Evolutionary conservation across 2,329 filamentous ascomycete genomes (phyloP).

Genomic region (Cladorrhinum sp.): DNA sequence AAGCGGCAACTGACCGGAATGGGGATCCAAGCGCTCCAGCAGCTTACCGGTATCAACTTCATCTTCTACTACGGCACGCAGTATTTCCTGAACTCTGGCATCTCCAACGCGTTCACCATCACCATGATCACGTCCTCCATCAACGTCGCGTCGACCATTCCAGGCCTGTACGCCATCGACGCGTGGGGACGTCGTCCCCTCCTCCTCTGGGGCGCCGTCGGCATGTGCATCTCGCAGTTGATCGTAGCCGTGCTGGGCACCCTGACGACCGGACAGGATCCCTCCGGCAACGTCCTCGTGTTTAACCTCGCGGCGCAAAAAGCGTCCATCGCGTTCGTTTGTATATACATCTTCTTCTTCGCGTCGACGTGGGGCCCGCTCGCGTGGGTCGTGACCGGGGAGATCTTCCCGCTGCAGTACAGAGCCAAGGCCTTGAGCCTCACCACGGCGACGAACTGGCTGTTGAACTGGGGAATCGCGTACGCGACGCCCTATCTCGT

Average conservation of each 20-base stretch:
- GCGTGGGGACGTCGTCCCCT: constrained; percentile 62
- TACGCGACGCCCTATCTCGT: constrained; percentile 80
- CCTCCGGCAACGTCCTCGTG: constrained; percentile 47
- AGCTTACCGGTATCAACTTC: constrained; percentile 58
- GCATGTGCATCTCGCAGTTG: constrained; percentile 62
- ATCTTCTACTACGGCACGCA: constrained; percentile 62
- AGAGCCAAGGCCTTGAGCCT: constrained; percentile 64
- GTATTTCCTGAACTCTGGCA: constrained; percentile 56
- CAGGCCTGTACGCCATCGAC: constrained; percentile 61
- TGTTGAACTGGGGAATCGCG: constrained; percentile 74
- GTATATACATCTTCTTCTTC: constrained; percentile 74
- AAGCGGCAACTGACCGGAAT: constrained; percentile 66
- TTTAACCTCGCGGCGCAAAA: constrained; percentile 52
- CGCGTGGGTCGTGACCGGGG: constrained; percentile 54
- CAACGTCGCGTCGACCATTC: constrained; percentile 62
- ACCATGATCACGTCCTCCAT: constrained; percentile 62
- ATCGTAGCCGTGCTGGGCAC: constrained; percentile 59
- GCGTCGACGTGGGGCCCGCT: constrained; percentile 65
- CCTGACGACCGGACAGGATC: constrained; percentile 49
- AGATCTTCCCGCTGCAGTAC: constrained; percentile 61
- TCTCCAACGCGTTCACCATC: constrained; percentile 55
- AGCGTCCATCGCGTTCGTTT: constrained; percentile 59
- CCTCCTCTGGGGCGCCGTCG: constrained; percentile 61
- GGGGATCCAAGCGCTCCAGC: constrained; percentile 62
- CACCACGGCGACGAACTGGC: constrained; percentile 72